phyloP scores from a whole-genome alignment of 257 asterid genomes.

The Buddleja alternifolia region DNA sequence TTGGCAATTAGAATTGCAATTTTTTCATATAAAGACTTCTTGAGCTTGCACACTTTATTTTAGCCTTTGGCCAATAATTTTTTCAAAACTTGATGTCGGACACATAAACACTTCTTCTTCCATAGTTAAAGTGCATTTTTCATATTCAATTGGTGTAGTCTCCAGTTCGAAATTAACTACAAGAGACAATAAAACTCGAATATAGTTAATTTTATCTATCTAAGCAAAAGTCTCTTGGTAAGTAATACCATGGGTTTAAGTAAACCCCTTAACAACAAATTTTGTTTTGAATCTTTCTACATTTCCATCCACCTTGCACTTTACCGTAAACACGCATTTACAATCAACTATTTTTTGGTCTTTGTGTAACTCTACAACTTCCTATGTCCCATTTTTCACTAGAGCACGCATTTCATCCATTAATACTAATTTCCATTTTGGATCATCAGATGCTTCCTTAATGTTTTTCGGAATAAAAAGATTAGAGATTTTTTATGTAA shows the following conservation, averaged over 20 bases:
- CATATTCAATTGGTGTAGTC: too few species aligned
- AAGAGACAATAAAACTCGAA: too few species aligned
- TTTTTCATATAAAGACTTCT: background rate
- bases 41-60: too few species aligned
- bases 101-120: too few species aligned
- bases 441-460: background rate
- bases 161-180: too few species aligned
- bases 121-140: too few species aligned
- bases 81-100: too few species aligned
- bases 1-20: background rate
- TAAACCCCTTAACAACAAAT: background rate
- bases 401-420: constrained; percentile 5
- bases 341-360: too few species aligned
- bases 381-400: background rate
- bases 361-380: too few species aligned
- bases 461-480: constrained; percentile 6
- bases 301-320: background rate
- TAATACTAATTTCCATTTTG: background rate
- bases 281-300: background rate
- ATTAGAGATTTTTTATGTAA: background rate
- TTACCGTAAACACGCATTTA: background rate
- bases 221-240: too few species aligned
- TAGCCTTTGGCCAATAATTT: too few species aligned
- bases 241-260: background rate
- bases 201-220: too few species aligned